Percentiles rank a stretch among this genome's conserved stretches.
phyloP scores from a whole-genome alignment of 1,284 basidiomycete genomes.

The Irpex lacteus region DNA sequence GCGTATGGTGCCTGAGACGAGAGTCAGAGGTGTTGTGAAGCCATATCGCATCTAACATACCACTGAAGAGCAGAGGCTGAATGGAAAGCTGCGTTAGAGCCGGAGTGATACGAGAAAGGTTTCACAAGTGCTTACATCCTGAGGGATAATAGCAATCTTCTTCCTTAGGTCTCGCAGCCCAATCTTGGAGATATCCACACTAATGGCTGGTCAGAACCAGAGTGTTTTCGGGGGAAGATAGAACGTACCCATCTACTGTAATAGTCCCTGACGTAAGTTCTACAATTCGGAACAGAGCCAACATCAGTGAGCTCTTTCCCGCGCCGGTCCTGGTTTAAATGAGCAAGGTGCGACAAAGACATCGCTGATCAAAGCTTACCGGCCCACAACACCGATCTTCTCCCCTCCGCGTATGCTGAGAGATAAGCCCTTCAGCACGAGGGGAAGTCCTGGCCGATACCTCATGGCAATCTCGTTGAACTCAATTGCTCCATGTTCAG shows the following conservation, averaged over 20 bases:
- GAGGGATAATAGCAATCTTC: constrained; percentile 84
- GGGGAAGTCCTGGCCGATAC: constrained; percentile 56
- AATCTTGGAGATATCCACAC: constrained; percentile 63
- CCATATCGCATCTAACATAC: constrained; percentile 4
- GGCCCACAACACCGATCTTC: constrained; percentile 77
- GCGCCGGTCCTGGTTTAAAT: constrained; percentile 59
- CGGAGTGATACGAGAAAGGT: background rate
- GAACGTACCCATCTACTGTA: constrained; percentile 47
- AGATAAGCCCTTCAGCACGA: constrained; percentile 57
- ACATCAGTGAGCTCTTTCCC: constrained; percentile 68
- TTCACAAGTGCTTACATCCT: constrained; percentile 52
- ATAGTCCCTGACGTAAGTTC: constrained; percentile 68
- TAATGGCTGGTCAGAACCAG: constrained; percentile 2
- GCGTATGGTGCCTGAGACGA: constrained; percentile 67
- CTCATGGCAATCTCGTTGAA: constrained; percentile 54
- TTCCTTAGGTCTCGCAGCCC: constrained; percentile 66
- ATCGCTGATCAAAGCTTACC: constrained; percentile 27
- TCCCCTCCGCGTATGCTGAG: constrained; percentile 64
- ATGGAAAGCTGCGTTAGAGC: background rate
- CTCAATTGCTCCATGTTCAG: constrained; percentile 46
- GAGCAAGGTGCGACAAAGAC: background rate
- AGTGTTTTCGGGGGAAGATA: background rate
- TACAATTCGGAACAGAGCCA: constrained; percentile 41
- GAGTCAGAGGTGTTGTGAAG: background rate
- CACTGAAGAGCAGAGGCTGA: constrained; percentile 20